These are phyloP conservation scores for Trebouxia sp. DNA, from an alignment of 139 green algal species.

Conservation along the genomic window DNA sequence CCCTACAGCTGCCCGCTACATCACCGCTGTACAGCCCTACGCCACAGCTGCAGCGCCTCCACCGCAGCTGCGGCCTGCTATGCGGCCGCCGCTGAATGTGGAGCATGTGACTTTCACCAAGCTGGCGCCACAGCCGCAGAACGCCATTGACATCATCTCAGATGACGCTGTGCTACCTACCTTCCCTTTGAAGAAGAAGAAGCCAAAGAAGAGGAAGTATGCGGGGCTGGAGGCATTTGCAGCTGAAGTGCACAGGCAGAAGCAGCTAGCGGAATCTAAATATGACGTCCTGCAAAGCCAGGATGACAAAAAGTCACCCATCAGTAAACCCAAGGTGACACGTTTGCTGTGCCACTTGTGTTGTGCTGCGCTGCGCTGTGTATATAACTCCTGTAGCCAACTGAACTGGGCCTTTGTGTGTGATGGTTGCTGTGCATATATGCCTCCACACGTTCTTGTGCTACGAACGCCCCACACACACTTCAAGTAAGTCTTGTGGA, in stretches of 20 bases:
- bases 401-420: too few species aligned
- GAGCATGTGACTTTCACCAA: neutral
- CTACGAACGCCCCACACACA: too few species aligned
- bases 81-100: neutral
- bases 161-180: constrained; percentile 18
- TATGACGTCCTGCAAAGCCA: neutral
- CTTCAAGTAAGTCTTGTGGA: too few species aligned
- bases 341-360: neutral
- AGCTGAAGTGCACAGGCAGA: neutral
- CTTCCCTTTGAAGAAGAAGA: constrained; percentile 6
- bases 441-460: too few species aligned
- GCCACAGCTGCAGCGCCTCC: neutral
- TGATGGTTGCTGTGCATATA: too few species aligned
- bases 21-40: neutral
- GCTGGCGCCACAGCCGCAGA: constrained; percentile 7
- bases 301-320: neutral
- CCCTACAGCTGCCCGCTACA: neutral
- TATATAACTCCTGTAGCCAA: neutral
- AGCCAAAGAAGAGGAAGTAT: constrained; percentile 17
- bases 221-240: neutral
- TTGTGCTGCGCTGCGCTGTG: neutral
- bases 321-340: too few species aligned
- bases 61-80: neutral
- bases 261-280: neutral
- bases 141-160: constrained; percentile 12